phyloP scores from a whole-genome alignment of 306 rosid species.

The Cucumis cinereus region DNA sequence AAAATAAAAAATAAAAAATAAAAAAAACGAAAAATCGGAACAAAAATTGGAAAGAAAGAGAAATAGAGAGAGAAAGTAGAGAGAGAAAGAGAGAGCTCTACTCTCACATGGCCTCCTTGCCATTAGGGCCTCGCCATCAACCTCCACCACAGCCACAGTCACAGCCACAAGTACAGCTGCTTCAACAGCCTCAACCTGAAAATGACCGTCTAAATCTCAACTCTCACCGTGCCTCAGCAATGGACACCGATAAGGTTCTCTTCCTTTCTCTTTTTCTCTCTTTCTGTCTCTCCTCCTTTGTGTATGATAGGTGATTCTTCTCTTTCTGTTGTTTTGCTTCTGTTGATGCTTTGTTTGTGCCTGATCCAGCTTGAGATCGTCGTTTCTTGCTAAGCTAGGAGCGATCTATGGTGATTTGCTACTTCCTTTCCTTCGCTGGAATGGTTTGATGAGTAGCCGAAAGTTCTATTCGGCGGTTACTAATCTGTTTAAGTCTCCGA shows the following conservation, averaged over 20 bases:
- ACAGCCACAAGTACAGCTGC: conserved; percentile 19
- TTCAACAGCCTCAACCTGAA: conserved; percentile 8
- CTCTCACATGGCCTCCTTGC: conserved; percentile 71
- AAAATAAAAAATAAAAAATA: not conserved
- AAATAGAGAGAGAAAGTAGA: not conserved
- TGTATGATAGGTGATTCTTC: not conserved
- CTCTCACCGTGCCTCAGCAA: conserved; percentile 39
- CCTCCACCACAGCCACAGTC: conserved; percentile 33
- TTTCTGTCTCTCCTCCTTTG: not conserved
- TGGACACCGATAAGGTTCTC: conserved; percentile 60
- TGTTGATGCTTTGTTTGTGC: conserved; percentile 30
- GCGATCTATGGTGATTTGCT: conserved; percentile 33
- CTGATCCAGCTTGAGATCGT: conserved; percentile 35
- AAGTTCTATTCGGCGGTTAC: conserved; percentile 13
- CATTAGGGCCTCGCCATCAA: conserved; percentile 67
- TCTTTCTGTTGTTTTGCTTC: not conserved
- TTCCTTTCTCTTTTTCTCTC: conserved; percentile 4
- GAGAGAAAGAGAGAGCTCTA: conserved; percentile 4
- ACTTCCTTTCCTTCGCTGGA: conserved; percentile 11
- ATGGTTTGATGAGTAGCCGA: conserved; percentile 18
- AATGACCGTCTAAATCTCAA: conserved; percentile 33
- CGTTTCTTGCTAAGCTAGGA: conserved; percentile 17
- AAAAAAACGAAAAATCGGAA: not conserved
- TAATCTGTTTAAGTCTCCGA: not conserved
- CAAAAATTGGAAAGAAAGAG: not conserved